phyloP scores from a whole-genome alignment of 176 grass and related monocot genomes.

The Ampelocalamus luodianensis region DNA sequence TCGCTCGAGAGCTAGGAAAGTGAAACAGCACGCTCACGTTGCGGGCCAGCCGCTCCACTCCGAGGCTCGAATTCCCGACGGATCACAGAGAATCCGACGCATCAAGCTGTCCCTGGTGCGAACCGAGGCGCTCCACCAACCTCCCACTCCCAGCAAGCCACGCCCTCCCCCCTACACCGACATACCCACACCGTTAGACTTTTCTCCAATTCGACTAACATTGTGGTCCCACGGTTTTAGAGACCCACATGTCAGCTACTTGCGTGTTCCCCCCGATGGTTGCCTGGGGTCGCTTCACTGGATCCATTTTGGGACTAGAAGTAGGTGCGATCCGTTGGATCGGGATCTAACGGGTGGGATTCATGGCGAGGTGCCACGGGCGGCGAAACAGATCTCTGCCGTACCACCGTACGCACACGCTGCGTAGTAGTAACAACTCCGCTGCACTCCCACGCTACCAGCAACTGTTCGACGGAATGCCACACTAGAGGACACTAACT shows the following conservation, averaged over 20 bases:
- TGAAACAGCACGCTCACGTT: constrained; percentile 29
- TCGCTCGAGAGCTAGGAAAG: background rate
- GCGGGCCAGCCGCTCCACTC: constrained; percentile 20
- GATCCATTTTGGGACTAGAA: background rate
- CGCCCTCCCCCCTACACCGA: background rate
- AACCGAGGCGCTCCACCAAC: constrained; percentile 4
- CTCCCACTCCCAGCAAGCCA: background rate
- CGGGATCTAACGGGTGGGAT: background rate
- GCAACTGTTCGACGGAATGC: constrained; percentile 46
- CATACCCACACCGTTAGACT: accelerated
- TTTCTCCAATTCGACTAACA: background rate
- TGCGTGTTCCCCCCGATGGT: accelerated
- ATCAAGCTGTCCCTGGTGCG: constrained; percentile 35
- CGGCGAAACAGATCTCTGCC: constrained; percentile 14
- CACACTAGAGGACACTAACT: constrained; percentile 2
- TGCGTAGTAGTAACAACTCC: background rate
- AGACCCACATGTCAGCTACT: background rate
- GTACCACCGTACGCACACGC: background rate
- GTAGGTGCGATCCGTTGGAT: background rate
- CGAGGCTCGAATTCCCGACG: background rate
- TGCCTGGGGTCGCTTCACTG: too few relatives aligned
- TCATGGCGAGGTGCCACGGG: background rate
- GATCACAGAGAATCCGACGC: constrained; percentile 41
- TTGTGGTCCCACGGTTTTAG: accelerated
- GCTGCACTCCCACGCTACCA: background rate